These are phyloP conservation scores for Globisporangium emineosum DNA, from an alignment of 352 stramenopile species.

Conservation along the genomic window DNA sequence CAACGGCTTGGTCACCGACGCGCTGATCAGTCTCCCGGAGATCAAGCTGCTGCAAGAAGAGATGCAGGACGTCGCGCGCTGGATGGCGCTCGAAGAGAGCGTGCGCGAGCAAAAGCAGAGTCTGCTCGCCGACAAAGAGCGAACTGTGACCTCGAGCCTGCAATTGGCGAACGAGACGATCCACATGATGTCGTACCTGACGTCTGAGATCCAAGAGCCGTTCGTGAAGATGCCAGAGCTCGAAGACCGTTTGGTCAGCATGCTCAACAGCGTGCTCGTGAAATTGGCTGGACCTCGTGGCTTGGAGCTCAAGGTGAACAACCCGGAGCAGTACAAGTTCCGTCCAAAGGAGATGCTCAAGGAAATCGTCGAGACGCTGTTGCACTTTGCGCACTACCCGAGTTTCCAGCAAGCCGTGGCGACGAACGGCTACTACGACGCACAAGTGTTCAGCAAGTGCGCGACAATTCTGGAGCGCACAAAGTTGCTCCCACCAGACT, in stretches of 20 bases:
- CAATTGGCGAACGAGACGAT: slow-evolving; percentile 97
- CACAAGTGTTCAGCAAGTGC: slow-evolving; percentile 68
- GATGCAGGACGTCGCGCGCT: slow-evolving; percentile 77
- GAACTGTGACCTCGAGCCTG: slow-evolving; percentile 91
- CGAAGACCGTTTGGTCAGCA: slow-evolving; percentile 92
- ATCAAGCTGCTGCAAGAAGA: slow-evolving; percentile 93
- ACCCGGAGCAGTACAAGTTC: slow-evolving; percentile 98
- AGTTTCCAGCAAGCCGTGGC: slow-evolving; percentile 92
- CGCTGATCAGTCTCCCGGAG: slow-evolving; percentile 95
- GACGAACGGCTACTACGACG: slow-evolving; percentile 86
- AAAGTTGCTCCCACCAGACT: slow-evolving; percentile 45
- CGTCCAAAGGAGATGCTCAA: slow-evolving; percentile 96
- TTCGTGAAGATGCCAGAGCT: slow-evolving; percentile 94
- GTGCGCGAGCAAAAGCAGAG: slow-evolving; percentile 89
- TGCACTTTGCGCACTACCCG: slow-evolving; percentile 90
- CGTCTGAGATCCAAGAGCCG: slow-evolving; percentile 91
- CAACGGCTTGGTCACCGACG: slow-evolving; percentile 94
- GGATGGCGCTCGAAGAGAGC: slow-evolving; percentile 85
- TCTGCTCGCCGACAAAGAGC: slow-evolving; percentile 86
- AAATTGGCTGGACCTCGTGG: slow-evolving; percentile 93
- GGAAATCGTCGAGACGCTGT: slow-evolving; percentile 94
- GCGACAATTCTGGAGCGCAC: slow-evolving; percentile 63
- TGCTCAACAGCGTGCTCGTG: slow-evolving; percentile 95
- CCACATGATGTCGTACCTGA: slow-evolving; percentile 97
- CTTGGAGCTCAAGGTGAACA: slow-evolving; percentile 95